Base-by-base conservation (phyloP, 129 eudicot species). In the Flaveria linearis region DNA sequence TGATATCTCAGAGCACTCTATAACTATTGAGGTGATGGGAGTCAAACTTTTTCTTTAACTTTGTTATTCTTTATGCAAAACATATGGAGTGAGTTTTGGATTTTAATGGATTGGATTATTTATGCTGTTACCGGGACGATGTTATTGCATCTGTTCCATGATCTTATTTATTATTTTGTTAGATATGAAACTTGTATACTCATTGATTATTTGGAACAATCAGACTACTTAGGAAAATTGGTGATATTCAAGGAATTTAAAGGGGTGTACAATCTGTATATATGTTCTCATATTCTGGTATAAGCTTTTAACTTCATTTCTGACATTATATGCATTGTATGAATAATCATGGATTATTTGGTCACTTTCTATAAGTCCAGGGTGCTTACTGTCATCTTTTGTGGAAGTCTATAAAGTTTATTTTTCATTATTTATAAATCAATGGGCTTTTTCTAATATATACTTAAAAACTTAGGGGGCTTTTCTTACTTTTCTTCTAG, bases 1-100 rank as follows among this genome's bases (percentile, higher is more conserved):
- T 53, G 96, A 92, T 83, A 92, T 92, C 70, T 90, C 98, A 65
- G 95, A 90, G 77, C 78, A 90, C 15, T 88, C 91, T 10, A 78
- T 92, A 50, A 90, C 96, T 10, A 86, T 92, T 69, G 98, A 92
- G 92, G 97, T 91, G 86, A 83, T 70, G 70, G 25, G 51, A 52
- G 49, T 30, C 42, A 22, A 64, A 43, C 9, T 14, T 47, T 60
- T 18, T 55, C 80, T 46, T 2, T 45, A 26, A 14, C 20, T 49
- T 46, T 36, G 42, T 64, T 61, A 47, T 62, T 46, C 46, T 43
- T 47, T 50, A 8, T 26, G 68, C 68, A 61, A 46, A 74, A 33
- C 41, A 62, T 77, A 3, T 81, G 74, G 52, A 51, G 71, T 18
- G 39, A 60, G 33, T 62, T 58, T 47, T 69, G 67, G 30, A n/a